phyloP scores from a whole-genome alignment of 257 asterid genomes.

The Capsicum chinense region DNA sequence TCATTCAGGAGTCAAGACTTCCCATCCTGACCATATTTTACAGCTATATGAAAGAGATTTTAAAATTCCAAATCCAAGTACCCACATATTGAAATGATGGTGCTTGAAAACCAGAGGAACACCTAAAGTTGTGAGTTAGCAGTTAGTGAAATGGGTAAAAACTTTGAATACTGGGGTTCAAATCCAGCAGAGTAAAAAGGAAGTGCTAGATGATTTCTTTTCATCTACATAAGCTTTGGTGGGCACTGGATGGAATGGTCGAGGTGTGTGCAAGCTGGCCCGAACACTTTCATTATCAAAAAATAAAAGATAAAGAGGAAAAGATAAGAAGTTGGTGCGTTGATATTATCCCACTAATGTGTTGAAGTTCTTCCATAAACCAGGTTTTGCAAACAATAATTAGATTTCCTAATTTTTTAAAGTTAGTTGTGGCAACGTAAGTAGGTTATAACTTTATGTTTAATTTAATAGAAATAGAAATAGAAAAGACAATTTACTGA shows the following conservation, averaged over 20 bases:
- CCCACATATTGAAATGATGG: background rate
- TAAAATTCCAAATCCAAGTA: background rate
- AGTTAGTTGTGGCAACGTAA: no score
- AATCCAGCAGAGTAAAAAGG: background rate
- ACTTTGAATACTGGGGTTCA: background rate
- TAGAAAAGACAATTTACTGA: no score
- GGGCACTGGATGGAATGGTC: background rate
- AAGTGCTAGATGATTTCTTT: background rate
- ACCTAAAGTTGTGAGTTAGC: background rate
- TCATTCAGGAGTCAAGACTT: background rate
- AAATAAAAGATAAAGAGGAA: background rate
- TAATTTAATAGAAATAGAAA: no score
- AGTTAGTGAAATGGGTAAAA: background rate
- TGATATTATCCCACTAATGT: background rate
- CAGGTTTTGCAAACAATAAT: background rate
- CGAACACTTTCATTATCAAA: background rate
- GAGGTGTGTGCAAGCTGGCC: background rate
- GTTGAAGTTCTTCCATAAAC: background rate
- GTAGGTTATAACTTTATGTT: no score
- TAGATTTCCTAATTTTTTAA: no score
- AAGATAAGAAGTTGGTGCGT: background rate
- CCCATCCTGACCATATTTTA: background rate
- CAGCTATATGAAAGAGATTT: background rate
- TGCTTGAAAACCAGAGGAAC: slow-evolving; percentile 13
- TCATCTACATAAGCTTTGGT: background rate